Conservation (phyloP, 2,329 filamentous ascomycete genomes). For the Emmonsiellopsis sp. region DNA sequence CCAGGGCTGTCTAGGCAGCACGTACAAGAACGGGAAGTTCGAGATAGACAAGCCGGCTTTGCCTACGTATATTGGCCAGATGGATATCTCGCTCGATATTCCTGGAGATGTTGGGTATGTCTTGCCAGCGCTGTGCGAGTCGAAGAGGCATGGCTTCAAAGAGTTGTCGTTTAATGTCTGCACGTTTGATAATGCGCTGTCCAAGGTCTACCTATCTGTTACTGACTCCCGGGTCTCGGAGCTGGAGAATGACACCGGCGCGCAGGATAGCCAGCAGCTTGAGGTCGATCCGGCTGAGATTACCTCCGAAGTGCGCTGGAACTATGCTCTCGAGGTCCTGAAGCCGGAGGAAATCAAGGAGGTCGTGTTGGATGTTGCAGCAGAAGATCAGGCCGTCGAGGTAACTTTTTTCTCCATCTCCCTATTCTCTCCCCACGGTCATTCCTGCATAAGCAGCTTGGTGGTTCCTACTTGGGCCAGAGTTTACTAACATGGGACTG, state of each 20-base stretch:
- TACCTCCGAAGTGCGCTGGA: conserved; percentile 2
- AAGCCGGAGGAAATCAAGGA: background rate
- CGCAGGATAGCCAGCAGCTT: background rate
- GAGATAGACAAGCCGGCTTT: conserved; percentile 1
- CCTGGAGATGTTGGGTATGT: conserved; percentile 1
- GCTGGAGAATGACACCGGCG: background rate
- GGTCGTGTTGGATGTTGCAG: background rate
- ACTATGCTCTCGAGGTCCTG: background rate
- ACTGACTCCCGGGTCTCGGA: background rate
- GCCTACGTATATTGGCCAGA: conserved; percentile 3
- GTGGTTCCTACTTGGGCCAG: no score
- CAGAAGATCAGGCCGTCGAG: background rate
- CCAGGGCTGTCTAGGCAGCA: background rate
- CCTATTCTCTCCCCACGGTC: no score
- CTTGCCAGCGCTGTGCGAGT: background rate
- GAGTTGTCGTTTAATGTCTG: background rate
- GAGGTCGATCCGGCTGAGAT: conserved; percentile 2
- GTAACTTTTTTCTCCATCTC: background rate
- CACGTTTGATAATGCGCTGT: background rate
- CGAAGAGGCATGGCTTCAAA: conserved; percentile 1
- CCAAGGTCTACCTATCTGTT: background rate
- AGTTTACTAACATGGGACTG: background rate
- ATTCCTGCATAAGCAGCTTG: no score
- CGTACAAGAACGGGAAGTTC: conserved; percentile 1
- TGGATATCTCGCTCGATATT: conserved; percentile 4